Base-by-base conservation (phyloP, 2,329 filamentous ascomycete genomes). In the Cladosporium austrohemisphaericum region DNA sequence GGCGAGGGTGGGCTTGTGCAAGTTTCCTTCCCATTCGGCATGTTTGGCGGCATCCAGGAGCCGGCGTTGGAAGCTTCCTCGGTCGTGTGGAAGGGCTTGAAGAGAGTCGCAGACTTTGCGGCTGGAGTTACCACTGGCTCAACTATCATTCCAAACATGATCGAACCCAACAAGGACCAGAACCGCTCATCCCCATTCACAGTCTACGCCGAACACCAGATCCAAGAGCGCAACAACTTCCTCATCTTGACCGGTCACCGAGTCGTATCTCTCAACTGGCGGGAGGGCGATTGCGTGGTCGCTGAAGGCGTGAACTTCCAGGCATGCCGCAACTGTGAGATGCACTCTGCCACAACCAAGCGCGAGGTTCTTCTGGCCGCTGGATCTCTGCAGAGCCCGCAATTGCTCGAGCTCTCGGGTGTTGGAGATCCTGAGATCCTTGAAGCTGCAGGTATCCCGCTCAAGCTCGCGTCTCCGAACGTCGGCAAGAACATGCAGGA, bases 341-440 rank as follows among this genome's bases (percentile, higher is more conserved):
- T 57, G 2, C 40, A 58, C 45, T 46, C 40, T 20, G 52, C 50
- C 10, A 25, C 6, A 38, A 43, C 49, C 43, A 33, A 52, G 37
- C 33, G 49, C 48, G 70, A 1, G 67, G 73, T 2, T 5, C 37
- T 50, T 4, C 62, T 86, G 2, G 76, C 76, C 3, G 80, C 79
- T 0, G 83, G 83, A 0, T 76, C 72, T 20, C 66, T 78, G 31
- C 74, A 76, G 59, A 80, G 77, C 9, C 83, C 75, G 4, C 79
- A 77, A 63, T 67, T 81, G 13, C 72, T 78, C 14, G 81, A 85
- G 55, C 67, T 83, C 1, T 83, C 79, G 0, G 82, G 82, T 0
- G 72, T 85, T 28, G 83, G 82, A 4, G 68, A 72, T 38, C 65
- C 68, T 2, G 59, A 68, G 0, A 57, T 81, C 6, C 70, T 85